Evolutionary conservation across 805 yeast genomes (phyloP).

Genomic region (Isabelozyma heimii): DNA sequence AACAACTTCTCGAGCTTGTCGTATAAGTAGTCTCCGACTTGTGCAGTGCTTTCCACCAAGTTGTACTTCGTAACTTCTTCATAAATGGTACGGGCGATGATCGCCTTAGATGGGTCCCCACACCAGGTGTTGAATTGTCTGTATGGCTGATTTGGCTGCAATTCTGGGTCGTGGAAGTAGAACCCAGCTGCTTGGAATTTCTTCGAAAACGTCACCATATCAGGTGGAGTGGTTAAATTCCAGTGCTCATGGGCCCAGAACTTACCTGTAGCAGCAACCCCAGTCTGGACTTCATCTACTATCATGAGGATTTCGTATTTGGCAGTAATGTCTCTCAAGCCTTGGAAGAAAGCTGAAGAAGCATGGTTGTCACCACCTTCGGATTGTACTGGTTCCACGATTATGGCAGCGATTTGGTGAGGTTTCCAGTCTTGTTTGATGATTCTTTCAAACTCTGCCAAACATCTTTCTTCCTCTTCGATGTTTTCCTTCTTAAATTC

Average conservation of each 20-base stretch:
- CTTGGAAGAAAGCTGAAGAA: slow-evolving; percentile 58
- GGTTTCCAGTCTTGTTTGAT: slow-evolving; percentile 32
- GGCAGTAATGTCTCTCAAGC: slow-evolving; percentile 56
- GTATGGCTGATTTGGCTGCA: slow-evolving; percentile 60
- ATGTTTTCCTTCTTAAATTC: slow-evolving; percentile 38
- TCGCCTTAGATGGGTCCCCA: slow-evolving; percentile 70
- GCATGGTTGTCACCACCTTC: slow-evolving; percentile 81
- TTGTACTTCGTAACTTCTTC: slow-evolving; percentile 51
- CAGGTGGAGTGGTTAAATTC: slow-evolving; percentile 59
- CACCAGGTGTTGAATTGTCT: slow-evolving; percentile 80
- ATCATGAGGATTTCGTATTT: slow-evolving; percentile 59
- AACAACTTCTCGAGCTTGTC: slow-evolving; percentile 37
- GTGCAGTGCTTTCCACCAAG: slow-evolving; percentile 46
- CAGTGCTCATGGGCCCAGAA: slow-evolving; percentile 76
- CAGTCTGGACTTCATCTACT: slow-evolving; percentile 73
- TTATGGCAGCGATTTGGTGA: slow-evolving; percentile 48
- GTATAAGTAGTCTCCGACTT: slow-evolving; percentile 56
- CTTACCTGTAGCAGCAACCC: slow-evolving; percentile 71
- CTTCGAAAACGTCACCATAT: slow-evolving; percentile 68
- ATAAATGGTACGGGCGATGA: slow-evolving; percentile 59
- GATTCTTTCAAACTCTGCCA: slow-evolving; percentile 41
- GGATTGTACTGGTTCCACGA: slow-evolving; percentile 63
- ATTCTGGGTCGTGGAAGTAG: slow-evolving; percentile 56
- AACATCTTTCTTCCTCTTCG: slow-evolving; percentile 47
- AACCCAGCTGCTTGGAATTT: slow-evolving; percentile 75